Base-by-base conservation (phyloP, 768 basidiomycete species). In the Panus rudis region DNA sequence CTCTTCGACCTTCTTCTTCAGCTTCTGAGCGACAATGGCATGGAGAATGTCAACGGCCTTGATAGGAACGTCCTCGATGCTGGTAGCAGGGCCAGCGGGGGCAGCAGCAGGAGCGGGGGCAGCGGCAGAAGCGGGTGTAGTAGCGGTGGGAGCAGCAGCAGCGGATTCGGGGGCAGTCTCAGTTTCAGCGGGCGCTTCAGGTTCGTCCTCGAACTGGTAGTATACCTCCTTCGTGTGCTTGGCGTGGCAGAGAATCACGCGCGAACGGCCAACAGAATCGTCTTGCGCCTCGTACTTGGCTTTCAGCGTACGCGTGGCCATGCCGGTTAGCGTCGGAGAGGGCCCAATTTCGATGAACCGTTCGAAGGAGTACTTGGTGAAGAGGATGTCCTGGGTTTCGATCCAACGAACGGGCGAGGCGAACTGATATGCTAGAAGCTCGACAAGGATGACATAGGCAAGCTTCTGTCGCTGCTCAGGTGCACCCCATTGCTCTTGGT, bases 391-490 rank as follows among this genome's bases (percentile, higher is more conserved):
- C 60, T 99, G 96, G 0, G 94, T 99, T 69, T 98, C 89, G 55
- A 99, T 99, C 96, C 96, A 99, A 39, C 93, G 86, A 16, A 99
- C 94, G 6, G 96, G 93, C 1, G 94, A 98, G 0, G 94, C 93
- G 55, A 94, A 98, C 61, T 99, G 96, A 60, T 99, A 99, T 12
- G 96, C 91, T 38, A 99, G 74, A 35, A 98, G 78, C 60, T 99
- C 96, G 49, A 98, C 92, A 45, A 99, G 81, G 58, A 97, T 93
- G 53, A 83, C 84, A 61, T 98, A 99, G 0, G 96, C 92, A 37
- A 99, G 76, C 56, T 88, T 84, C 64, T 97, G 92, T 37, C 92
- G 86, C 51, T 92, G 87, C 43, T 81, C 84, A 8, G 71, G 57
- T 20, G 76, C 71, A 20, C 69, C 87, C 96, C 96, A 99, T 45